Evolutionary conservation across 331 rosid genomes (phyloP), one percentile per base, ranked within the genome.

Genomic region (Quercus tomentella): DNA sequence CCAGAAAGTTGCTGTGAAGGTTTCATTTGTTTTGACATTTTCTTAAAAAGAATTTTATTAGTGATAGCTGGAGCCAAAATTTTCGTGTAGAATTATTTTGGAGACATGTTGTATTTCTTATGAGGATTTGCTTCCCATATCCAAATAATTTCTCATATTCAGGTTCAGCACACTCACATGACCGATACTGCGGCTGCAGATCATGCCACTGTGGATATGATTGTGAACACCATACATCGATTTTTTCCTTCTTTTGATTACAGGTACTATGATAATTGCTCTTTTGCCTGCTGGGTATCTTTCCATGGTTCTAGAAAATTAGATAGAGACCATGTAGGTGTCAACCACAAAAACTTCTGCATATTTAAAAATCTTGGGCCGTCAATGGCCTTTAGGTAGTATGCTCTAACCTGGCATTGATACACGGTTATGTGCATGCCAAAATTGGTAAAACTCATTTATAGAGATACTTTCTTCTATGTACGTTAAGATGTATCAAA

Each of bases 1-100:
- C 60, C 80, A 93, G 80, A 95, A 93, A 91, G 99, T 95, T 86
- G 99, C 98, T 74, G 98, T 95, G 82, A 95, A 95, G 99, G 99
- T 93, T 77, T 74, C 79, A 23, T 6, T 84, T 54, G 22, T 78
- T 76, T 83, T 81, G 74, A 65, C 22, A 65, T 56, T 49, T 77
- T 21, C 51, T 26, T 61, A 28, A 30, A 31, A 43, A 33, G 22
- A 35, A 75, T 61, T 74, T 74, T 76, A n/a, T 35, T 71, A 25
- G 70, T 41, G 69, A 72, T 85, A 77, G 60, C 75, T 79, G 86
- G 80, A 73, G 66, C 69, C 60, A 73, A 68, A 49, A 73, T 79
- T 83, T 87, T 86, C 66, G 73, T 82, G 58, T 56, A 33, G 35
- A 56, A 76, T 57, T 76, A 41, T 78, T 17, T 67, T 55, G 51